phyloP scores from a whole-genome alignment of 2,329 filamentous ascomycete genomes.

The Aspergillus glaucus region DNA sequence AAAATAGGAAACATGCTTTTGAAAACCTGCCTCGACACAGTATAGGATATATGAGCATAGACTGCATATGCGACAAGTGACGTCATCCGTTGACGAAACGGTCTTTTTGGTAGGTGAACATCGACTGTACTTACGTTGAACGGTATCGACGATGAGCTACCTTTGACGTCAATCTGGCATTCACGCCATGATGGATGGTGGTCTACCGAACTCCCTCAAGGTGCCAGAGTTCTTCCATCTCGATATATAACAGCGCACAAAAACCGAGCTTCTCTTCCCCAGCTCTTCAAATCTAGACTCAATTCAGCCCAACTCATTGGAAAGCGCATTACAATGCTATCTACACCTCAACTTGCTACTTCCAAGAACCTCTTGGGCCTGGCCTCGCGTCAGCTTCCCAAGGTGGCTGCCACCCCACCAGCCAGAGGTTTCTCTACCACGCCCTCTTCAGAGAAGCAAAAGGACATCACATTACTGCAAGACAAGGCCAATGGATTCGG shows the following conservation, averaged over 20 bases:
- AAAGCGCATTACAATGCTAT: conserved; percentile 7
- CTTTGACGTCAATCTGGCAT: conserved; percentile 15
- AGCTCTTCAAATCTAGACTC: neutral
- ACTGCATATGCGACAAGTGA: neutral
- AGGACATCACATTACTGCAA: conserved; percentile 37
- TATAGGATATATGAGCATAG: too few relatives aligned
- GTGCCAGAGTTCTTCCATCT: too few relatives aligned
- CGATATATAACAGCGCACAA: neutral
- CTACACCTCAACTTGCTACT: conserved; percentile 1
- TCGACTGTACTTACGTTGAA: too few relatives aligned
- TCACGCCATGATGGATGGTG: conserved; percentile 1
- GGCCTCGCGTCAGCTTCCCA: conserved; percentile 7
- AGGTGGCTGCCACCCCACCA: conserved; percentile 2
- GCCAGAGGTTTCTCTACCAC: conserved; percentile 16
- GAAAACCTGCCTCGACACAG: too few relatives aligned
- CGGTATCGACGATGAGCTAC: conserved; percentile 7
- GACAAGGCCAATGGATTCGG: conserved; percentile 46
- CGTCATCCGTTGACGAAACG: neutral
- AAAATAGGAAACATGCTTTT: too few relatives aligned
- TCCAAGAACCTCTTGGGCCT: conserved; percentile 5
- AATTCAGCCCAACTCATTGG: too few relatives aligned
- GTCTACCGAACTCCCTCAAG: neutral
- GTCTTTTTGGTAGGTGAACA: too few relatives aligned
- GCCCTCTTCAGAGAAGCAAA: conserved; percentile 2
- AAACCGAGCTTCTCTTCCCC: neutral